These are phyloP conservation scores for Neonectria magnoliae DNA, from an alignment of 2,329 filamentous ascomycete species.

Conservation along the genomic window DNA sequence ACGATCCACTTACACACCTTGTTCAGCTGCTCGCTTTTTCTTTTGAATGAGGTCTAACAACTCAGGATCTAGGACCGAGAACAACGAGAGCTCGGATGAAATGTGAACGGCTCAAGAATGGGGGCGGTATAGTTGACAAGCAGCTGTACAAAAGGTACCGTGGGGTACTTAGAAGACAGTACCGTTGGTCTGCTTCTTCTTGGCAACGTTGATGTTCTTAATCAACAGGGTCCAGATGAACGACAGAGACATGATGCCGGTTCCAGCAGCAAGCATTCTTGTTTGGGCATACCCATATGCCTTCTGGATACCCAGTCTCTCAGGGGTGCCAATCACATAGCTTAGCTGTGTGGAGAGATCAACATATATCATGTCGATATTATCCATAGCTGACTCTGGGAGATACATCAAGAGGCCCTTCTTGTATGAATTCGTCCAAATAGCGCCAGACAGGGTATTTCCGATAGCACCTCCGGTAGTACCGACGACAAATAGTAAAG, in stretches of 20 bases:
- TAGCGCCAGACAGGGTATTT: slow-evolving; percentile 43
- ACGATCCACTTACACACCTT: too few species aligned
- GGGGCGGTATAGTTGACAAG: too few species aligned
- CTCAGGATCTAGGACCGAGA: too few species aligned
- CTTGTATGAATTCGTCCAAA: slow-evolving; percentile 46
- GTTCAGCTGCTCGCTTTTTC: too few species aligned
- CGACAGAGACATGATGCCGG: slow-evolving; percentile 45
- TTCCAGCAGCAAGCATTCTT: slow-evolving; percentile 56
- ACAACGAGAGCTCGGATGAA: too few species aligned
- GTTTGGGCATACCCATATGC: slow-evolving; percentile 65
- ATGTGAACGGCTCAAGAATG: too few species aligned
- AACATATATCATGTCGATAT: slow-evolving; percentile 61
- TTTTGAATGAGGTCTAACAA: too few species aligned
- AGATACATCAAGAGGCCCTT: slow-evolving; percentile 61
- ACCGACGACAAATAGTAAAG: slow-evolving; percentile 41
- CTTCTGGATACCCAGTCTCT: slow-evolving; percentile 63
- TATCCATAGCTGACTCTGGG: slow-evolving; percentile 50
- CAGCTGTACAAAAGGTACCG: too few species aligned
- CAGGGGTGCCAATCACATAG: slow-evolving; percentile 57
- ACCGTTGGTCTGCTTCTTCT: slow-evolving; percentile 61
- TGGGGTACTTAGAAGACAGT: slow-evolving; percentile 54
- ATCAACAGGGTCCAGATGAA: slow-evolving; percentile 56
- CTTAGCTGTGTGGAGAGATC: slow-evolving; percentile 61
- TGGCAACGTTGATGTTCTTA: slow-evolving; percentile 60
- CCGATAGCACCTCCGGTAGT: slow-evolving; percentile 45